Base-by-base conservation (phyloP, 75 land plant species). In the Adiantum capillusveneris region DNA sequence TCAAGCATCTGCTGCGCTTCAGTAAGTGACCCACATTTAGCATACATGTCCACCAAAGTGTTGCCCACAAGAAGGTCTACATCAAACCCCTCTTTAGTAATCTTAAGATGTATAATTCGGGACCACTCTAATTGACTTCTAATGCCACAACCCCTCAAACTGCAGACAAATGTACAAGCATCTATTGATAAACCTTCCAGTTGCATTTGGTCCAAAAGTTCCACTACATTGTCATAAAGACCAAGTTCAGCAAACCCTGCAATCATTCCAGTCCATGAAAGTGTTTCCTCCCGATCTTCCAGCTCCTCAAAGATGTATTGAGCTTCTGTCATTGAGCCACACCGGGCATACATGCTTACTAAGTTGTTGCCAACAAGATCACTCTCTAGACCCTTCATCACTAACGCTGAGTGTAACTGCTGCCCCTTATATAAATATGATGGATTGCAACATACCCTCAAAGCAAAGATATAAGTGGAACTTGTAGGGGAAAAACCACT, bases 241-340 rank as follows among this genome's bases (percentile, higher is more conserved):
- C 83, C 79, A 39, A 77, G 76, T 63, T 76, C 64, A 19, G 78
- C 81, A 77, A 83, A 80, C 25, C 83, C 86, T 29, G 78, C 64
- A 28, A 86, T 83, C 71, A 83, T 24, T 0, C 85, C 66, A 31
- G 82, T 86, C 59, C 84, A 86, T n/a, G n/a, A n/a, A 14, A 75
- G 71, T 13, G 76, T 68, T 28, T 64, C 62, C 60, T 83, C 83
- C 25, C 45, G 67, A 51, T 49, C 26, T 29, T 12, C 25, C 74
- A 72, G 56, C 36, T 36, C 52, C 42, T 86, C 71, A 72, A 86
- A 86, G 20, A 86, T 60, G 49, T 64, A 56, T 55, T 56, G 70
- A 25, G 86, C 83, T 29, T 65, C 60, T 9, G 43, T 9, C 14
- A 83, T 56, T 29, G 63, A 73, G 3, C 88, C 88, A 60, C 85